These are phyloP conservation scores for Neonectria coccinea DNA, from an alignment of 2,329 filamentous ascomycete genomes.

Conservation along the genomic window DNA sequence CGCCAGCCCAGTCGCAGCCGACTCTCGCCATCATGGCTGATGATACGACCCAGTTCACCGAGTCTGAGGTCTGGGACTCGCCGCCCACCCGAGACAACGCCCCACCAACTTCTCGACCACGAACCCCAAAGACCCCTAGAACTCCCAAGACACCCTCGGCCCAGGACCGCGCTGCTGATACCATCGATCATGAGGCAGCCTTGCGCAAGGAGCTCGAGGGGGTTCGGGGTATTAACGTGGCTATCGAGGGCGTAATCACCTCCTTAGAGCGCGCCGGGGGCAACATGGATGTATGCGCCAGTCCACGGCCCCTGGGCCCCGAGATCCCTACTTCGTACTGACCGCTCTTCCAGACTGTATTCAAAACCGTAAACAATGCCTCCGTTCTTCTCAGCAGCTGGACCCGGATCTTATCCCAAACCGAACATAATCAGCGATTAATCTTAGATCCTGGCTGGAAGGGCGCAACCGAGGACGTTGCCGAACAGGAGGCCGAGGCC, in stretches of 20 bases:
- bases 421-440: conserved; percentile 95
- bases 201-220: conserved; percentile 84
- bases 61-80: conserved; percentile 63
- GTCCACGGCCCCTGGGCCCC: conserved; percentile 4
- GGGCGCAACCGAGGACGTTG: conserved; percentile 85
- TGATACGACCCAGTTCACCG: conserved; percentile 57
- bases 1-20: conserved; percentile 6
- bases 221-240: conserved; percentile 86
- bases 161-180: conserved; percentile 56
- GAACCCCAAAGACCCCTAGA: conserved; percentile 58
- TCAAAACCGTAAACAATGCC: conserved; percentile 85
- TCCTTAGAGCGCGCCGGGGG: conserved; percentile 78
- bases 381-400: conserved; percentile 93
- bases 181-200: conserved; percentile 75
- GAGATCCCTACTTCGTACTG: conserved; percentile 29
- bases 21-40: conserved; percentile 56
- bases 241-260: conserved; percentile 82
- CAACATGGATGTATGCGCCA: conserved; percentile 76
- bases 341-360: conserved; percentile 71
- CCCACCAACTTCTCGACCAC: conserved; percentile 47
- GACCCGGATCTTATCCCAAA: conserved; percentile 95
- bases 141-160: conserved; percentile 60
- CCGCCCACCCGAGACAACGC: conserved; percentile 53
- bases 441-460: conserved; percentile 91
- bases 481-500: conserved; percentile 87